phyloP scores from a whole-genome alignment of 805 yeast genomes.

The Vanderwaltozyma polyspora region DNA sequence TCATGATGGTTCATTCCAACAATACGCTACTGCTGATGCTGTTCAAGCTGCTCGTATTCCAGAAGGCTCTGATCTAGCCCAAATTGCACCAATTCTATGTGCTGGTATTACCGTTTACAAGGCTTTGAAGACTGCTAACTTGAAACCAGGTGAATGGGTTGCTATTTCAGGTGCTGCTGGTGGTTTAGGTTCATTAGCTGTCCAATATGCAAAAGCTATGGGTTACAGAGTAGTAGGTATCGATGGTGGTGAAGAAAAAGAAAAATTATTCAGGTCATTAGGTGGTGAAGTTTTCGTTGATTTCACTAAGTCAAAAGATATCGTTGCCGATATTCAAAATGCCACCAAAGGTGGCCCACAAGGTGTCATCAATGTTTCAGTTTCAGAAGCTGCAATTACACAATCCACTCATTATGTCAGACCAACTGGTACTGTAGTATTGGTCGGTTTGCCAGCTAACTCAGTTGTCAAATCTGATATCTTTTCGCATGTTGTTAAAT shows the following conservation, averaged over 20 bases:
- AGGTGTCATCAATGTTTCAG: conserved; percentile 61
- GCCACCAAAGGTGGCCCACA: conserved; percentile 63
- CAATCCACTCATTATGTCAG: conserved; percentile 47
- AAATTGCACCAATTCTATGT: conserved; percentile 52
- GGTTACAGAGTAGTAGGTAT: conserved; percentile 45
- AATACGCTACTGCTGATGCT: conserved; percentile 80
- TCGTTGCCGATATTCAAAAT: conserved; percentile 40
- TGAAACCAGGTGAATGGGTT: conserved; percentile 46
- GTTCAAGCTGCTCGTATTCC: conserved; percentile 78
- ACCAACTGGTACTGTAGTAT: conserved; percentile 57
- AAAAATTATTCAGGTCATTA: conserved; percentile 31
- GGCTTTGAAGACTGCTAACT: conserved; percentile 42
- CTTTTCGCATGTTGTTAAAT: conserved; percentile 59
- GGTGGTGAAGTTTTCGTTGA: conserved; percentile 49
- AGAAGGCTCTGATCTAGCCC: conserved; percentile 58
- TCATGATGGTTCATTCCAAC: conserved; percentile 71
- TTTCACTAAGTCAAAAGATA: conserved; percentile 40
- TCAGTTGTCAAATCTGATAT: conserved; percentile 58
- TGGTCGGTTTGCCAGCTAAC: conserved; percentile 69
- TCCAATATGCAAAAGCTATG: conserved; percentile 50
- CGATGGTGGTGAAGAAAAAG: conserved; percentile 47
- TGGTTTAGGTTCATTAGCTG: conserved; percentile 49
- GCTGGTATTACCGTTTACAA: conserved; percentile 56
- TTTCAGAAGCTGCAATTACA: conserved; percentile 51
- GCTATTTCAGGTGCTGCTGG: conserved; percentile 53